A percentile compares a stretch with the other conserved stretches of the same genome.
Conservation (phyloP, 495 filamentous ascomycete genomes). For the Cetradonia linearis region DNA sequence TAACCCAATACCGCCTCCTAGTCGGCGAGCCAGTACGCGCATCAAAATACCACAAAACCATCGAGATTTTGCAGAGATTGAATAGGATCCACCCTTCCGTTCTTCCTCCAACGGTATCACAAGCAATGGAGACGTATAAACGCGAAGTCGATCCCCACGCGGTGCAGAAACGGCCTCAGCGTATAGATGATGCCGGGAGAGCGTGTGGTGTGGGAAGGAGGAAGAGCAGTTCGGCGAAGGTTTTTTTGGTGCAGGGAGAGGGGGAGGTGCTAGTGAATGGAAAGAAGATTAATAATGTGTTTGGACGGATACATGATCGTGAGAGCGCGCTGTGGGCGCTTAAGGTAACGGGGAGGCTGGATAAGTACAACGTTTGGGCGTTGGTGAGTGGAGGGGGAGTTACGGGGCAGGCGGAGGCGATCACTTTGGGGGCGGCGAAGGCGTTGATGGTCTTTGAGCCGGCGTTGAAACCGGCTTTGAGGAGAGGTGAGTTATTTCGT, state of each 20-base stretch:
- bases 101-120: constrained; percentile 56
- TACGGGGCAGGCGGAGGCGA: constrained; percentile 91
- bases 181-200: constrained; percentile 63
- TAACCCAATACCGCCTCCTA: constrained; percentile 60
- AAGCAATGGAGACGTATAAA: constrained; percentile 58
- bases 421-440: constrained; percentile 84
- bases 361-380: constrained; percentile 97
- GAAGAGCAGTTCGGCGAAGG: constrained; percentile 75
- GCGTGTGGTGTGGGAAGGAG: constrained; percentile 69
- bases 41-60: constrained; percentile 65
- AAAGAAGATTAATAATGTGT: constrained; percentile 63
- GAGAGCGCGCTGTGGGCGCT: constrained; percentile 91
- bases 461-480: constrained; percentile 66
- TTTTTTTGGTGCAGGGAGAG: constrained; percentile 80
- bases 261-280: constrained; percentile 87
- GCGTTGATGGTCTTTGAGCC: constrained; percentile 54
- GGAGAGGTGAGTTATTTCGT: constrained; percentile 61
- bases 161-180: constrained; percentile 43
- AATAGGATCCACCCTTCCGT: constrained; percentile 77
- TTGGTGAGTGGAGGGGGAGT: constrained; percentile 72
- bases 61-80: constrained; percentile 65
- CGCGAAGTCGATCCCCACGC: constrained; percentile 62
- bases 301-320: constrained; percentile 82
- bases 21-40: constrained; percentile 68
- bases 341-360: constrained; percentile 67